Evolutionary conservation across 2,329 filamentous ascomycete genomes (phyloP).

Genomic region (Ilyonectria robusta): DNA sequence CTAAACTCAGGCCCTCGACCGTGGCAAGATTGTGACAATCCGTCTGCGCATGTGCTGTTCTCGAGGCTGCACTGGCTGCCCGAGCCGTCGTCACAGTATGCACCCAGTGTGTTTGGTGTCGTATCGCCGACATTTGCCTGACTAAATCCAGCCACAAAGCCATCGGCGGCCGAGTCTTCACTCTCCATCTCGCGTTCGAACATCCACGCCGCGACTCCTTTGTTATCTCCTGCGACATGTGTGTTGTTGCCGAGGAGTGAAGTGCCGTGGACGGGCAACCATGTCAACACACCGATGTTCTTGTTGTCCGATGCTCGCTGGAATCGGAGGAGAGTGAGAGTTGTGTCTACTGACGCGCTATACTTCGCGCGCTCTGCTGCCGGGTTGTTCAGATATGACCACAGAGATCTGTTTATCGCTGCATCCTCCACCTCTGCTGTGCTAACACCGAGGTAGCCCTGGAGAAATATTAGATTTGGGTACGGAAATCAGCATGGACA

Average conservation of each 20-base stretch:
- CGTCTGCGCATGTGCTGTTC: conserved; percentile 86
- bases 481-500: neutral
- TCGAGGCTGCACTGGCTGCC: conserved; percentile 79
- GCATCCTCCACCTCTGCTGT: conserved; percentile 79
- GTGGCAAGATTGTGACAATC: conserved; percentile 79
- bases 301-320: conserved; percentile 80
- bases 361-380: conserved; percentile 81
- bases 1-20: conserved; percentile 80
- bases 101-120: conserved; percentile 87
- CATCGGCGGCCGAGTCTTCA: conserved; percentile 69
- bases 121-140: conserved; percentile 94
- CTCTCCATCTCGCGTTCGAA: conserved; percentile 79
- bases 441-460: conserved; percentile 79
- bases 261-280: conserved; percentile 94
- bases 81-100: conserved; percentile 90
- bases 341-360: conserved; percentile 65
- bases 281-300: conserved; percentile 85
- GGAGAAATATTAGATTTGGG: neutral
- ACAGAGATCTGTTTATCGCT: conserved; percentile 91
- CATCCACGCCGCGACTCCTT: conserved; percentile 89
- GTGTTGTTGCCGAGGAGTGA: conserved; percentile 94
- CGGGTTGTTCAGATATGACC: conserved; percentile 90
- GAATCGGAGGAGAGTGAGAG: conserved; percentile 84
- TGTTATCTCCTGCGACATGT: conserved; percentile 93
- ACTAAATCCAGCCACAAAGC: conserved; percentile 92